Evolutionary conservation across 805 yeast genomes (phyloP).

Genomic region (Candida ovalis): DNA sequence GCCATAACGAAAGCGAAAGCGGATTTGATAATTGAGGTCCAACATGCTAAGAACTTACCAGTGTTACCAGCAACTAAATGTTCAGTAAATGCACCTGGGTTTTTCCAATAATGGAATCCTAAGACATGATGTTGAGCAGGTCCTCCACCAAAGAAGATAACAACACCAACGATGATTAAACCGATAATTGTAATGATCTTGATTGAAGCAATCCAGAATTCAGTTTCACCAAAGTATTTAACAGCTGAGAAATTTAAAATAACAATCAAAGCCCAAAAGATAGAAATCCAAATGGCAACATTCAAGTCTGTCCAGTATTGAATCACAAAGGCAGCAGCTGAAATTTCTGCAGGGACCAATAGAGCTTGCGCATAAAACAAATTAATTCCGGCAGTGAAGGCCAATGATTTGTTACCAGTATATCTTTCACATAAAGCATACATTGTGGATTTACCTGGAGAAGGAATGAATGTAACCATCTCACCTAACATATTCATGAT

Average conservation of each 20-base stretch:
- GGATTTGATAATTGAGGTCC: constrained; percentile 59
- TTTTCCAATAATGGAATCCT: constrained; percentile 68
- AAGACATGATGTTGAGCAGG: constrained; percentile 48
- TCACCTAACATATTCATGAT: constrained; percentile 65
- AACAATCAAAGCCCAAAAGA: constrained; percentile 45
- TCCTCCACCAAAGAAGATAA: constrained; percentile 62
- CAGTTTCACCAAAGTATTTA: constrained; percentile 41
- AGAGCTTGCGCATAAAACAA: constrained; percentile 32
- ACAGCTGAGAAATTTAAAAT: constrained; percentile 45
- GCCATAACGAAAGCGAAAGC: constrained; percentile 64
- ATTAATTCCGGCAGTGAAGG: constrained; percentile 35
- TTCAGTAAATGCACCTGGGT: constrained; percentile 43
- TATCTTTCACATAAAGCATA: constrained; percentile 27
- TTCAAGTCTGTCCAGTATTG: constrained; percentile 55
- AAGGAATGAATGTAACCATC: constrained; percentile 57
- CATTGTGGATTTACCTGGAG: constrained; percentile 46
- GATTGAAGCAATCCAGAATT: constrained; percentile 61
- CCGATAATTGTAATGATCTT: constrained; percentile 64
- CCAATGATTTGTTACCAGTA: constrained; percentile 25
- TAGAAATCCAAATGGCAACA: constrained; percentile 57
- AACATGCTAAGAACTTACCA: constrained; percentile 60
- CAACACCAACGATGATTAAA: constrained; percentile 49
- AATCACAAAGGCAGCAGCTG: constrained; percentile 59
- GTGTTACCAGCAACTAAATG: constrained; percentile 49
- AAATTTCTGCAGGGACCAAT: constrained; percentile 45